phyloP scores from a whole-genome alignment of 805 yeast species.

The Yamadazyma akitaensis region DNA sequence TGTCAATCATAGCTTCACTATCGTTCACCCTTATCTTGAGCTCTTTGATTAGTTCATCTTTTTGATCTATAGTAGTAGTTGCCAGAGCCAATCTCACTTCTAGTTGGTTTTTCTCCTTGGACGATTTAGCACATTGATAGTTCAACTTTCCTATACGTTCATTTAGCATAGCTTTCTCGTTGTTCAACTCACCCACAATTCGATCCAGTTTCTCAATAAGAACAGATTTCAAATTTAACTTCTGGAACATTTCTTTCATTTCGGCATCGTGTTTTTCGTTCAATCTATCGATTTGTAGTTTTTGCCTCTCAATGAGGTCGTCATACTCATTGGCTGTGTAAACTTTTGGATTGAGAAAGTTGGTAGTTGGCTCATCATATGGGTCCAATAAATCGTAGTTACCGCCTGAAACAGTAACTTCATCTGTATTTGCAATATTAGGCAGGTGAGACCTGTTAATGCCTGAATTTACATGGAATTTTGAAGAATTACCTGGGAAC shows the following conservation, averaged over 20 bases:
- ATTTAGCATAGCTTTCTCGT: not conserved
- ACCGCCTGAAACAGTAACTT: not conserved
- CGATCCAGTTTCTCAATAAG: not conserved
- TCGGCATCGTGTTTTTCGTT: not conserved
- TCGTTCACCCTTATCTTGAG: not conserved
- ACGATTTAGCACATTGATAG: constrained; percentile 4
- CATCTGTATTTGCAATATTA: not conserved
- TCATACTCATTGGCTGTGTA: constrained; percentile 8
- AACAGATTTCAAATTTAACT: not conserved
- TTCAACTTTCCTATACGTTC: constrained; percentile 4
- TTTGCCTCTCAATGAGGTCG: not conserved
- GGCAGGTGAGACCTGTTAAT: not conserved
- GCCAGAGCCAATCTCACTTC: not conserved
- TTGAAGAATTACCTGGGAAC: not conserved
- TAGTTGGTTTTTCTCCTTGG: constrained; percentile 1
- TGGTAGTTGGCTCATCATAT: constrained; percentile 8
- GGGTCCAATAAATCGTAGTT: not conserved
- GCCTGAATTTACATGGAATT: not conserved
- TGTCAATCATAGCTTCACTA: constrained; percentile 1
- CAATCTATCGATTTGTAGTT: not conserved
- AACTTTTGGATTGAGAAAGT: constrained; percentile 6
- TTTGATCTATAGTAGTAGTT: not conserved
- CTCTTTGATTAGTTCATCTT: not conserved
- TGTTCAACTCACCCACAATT: not conserved
- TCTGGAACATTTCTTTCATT: not conserved